Evolutionary conservation across 805 yeast genomes (phyloP), one percentile per base, ranked within the genome.

Genomic region (Ogataea parapolymorpha): DNA sequence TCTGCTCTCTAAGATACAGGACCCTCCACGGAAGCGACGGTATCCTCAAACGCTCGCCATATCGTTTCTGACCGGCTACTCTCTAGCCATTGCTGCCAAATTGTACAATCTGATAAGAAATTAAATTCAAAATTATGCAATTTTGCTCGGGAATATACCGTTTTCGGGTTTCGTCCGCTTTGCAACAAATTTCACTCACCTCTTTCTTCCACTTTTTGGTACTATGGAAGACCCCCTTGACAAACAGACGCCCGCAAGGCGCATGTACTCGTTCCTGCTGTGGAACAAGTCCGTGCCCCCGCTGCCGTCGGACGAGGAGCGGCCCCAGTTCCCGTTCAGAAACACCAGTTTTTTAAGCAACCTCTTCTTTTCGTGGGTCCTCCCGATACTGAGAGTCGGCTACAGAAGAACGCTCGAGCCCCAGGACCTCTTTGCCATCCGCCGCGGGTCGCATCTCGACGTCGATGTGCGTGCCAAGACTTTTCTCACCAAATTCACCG

Each of bases 331-430:
- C 53, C 85, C 84, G 0, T 63, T 58, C 38, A 44, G 51, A 22
- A 48, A 54, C 10, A 66, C 72, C 12, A 71, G 71, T 37, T 37
- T 67, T 12, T 39, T 79, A 9, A 68, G 71, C 11, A 63, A 63
- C 49, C 34, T 69, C 0, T 74, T 79, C 46, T 79, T 82, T 55
- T 69, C 80, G 71, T 85, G 95, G 93, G 66, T 83, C 27, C 39
- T 63, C 14, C 91, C 91, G 0, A 50, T 84, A 23, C 61, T 86
- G 68, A 62, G 63, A 16, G 73, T 74, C 6, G 93, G 95, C 7
- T 85, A 85, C 59, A 77, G 74, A 56, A 70, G 95, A 53, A 81
- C 88, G 0, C 65, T 85, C 35, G 78, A 75, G 39, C 80, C 85
- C 2, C 74, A 75, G 35, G 93, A 85, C 63, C 59, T 85, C 46